Base-by-base conservation (phyloP, 2,329 filamentous ascomycete genomes). In the Alternaria ethzedia region DNA sequence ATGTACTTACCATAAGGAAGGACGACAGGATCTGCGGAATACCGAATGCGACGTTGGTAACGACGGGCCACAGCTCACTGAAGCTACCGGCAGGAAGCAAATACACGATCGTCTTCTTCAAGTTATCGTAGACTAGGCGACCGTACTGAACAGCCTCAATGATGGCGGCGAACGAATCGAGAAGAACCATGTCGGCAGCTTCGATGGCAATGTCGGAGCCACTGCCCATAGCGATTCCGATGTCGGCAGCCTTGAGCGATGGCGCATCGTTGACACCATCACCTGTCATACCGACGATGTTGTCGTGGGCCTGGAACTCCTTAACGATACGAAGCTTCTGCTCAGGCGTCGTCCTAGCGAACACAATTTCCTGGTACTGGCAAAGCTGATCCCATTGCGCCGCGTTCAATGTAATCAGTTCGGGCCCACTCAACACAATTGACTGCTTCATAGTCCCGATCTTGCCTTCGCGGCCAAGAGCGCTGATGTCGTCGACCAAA, bases 321-420 rank as follows among this genome's bases (percentile, higher is more conserved):
- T 87, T 87, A n/a, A 94, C 91, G 64, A 94, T 94, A 32, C 90
- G 88, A 7, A 94, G 86, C 75, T 94, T 94, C 75, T 94, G 91
- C 72, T 94, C 91, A 0, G 91, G 91, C 0, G 91, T 93, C 0
- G 91, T 94, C 12, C 73, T 59, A 1, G 91, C 89, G 74, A 94
- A 93, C 12, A 94, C 89, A 41, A 94, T 90, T 72, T 93, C 91
- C 25, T 88, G 83, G 68, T 93, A 94, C 9, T 81, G 73, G 28
- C 85, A 84, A 2, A 94, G 83, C 30, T 84, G 83, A 61, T 89
- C 84, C 91, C 91, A 94, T 76, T 94, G 90, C 41, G 85, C 73
- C 10, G 90, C 87, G 60, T 88, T 90, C 4, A 94, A 84, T 1
- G 83, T 83, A 54, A 89, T 85, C 23, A 94, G 82, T 61, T 94